Conservation (phyloP, 2,329 filamentous ascomycete species). For the Fusarium napiforme region DNA sequence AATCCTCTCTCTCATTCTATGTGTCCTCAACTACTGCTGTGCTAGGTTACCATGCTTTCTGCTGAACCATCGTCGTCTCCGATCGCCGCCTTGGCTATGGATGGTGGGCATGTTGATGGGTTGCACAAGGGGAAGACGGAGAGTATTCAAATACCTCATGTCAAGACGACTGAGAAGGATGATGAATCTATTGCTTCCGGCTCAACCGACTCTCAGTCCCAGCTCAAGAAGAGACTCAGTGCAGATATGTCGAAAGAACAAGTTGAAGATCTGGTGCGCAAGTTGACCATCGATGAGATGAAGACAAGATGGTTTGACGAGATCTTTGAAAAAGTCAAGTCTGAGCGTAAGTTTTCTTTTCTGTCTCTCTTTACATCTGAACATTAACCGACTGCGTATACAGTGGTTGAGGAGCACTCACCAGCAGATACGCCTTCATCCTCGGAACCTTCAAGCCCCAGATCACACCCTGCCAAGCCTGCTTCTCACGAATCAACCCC, state of each 20-base stretch:
- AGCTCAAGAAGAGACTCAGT: slow-evolving; percentile 37
- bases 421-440: slow-evolving; percentile 35
- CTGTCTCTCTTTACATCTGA: background rate
- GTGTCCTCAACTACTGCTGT: slow-evolving; percentile 15
- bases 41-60: slow-evolving; percentile 25
- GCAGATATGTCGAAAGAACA: slow-evolving; percentile 43
- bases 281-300: slow-evolving; percentile 43
- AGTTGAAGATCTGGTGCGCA: slow-evolving; percentile 39
- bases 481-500: slow-evolving; percentile 2
- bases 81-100: slow-evolving; percentile 16
- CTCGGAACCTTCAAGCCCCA: slow-evolving; percentile 36
- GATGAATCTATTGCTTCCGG: slow-evolving; percentile 30
- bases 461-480: slow-evolving; percentile 16
- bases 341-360: slow-evolving; percentile 36
- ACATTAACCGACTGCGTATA: background rate
- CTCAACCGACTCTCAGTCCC: slow-evolving; percentile 27
- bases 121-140: slow-evolving; percentile 12
- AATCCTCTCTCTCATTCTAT: background rate
- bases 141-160: slow-evolving; percentile 35
- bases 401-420: slow-evolving; percentile 40
- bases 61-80: slow-evolving; percentile 25
- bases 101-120: slow-evolving; percentile 6
- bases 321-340: slow-evolving; percentile 43
- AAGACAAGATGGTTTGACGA: slow-evolving; percentile 43
- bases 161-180: slow-evolving; percentile 12